Evolutionary conservation across 2,329 filamentous ascomycete genomes (phyloP).

Genomic region (Nemania bipapillata): DNA sequence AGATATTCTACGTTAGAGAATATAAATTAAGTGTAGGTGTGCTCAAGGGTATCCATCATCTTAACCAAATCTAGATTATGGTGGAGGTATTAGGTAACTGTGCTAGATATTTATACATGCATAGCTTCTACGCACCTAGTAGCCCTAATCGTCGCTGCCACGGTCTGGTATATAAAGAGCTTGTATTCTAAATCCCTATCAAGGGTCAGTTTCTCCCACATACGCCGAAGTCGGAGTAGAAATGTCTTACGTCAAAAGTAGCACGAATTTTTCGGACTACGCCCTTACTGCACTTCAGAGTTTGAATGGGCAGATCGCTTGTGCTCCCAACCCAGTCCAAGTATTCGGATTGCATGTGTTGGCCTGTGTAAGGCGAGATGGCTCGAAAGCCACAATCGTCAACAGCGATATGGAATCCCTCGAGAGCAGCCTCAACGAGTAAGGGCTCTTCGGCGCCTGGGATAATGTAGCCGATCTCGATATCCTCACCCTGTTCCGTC

Average conservation of each 20-base stretch:
- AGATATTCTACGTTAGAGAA: no score
- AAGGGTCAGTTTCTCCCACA: slow-evolving; percentile 16
- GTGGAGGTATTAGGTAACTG: not conserved
- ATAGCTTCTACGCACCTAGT: not conserved
- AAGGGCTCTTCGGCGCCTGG: slow-evolving; percentile 36
- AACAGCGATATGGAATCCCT: slow-evolving; percentile 41
- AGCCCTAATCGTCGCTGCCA: not conserved
- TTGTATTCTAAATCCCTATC: slow-evolving; percentile 39
- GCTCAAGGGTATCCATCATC: no score
- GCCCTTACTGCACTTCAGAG: slow-evolving; percentile 25
- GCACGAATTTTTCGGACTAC: slow-evolving; percentile 38
- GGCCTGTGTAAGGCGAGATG: slow-evolving; percentile 37
- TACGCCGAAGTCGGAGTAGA: not conserved
- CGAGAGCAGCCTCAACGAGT: slow-evolving; percentile 32
- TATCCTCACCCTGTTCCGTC: slow-evolving; percentile 30
- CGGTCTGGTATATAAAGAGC: slow-evolving; percentile 27
- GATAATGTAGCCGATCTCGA: slow-evolving; percentile 43
- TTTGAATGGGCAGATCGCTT: slow-evolving; percentile 21
- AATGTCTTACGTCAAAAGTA: slow-evolving; percentile 45
- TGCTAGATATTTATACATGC: not conserved
- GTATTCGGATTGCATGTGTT: slow-evolving; percentile 39
- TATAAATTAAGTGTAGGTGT: no score
- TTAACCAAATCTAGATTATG: not conserved
- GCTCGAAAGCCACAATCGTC: slow-evolving; percentile 43
- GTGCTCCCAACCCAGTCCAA: slow-evolving; percentile 40